A percentile compares a stretch with the other conserved stretches of the same genome.
Conservation (phyloP, 257 asterid species). For the Fraxinus excelsior region DNA sequence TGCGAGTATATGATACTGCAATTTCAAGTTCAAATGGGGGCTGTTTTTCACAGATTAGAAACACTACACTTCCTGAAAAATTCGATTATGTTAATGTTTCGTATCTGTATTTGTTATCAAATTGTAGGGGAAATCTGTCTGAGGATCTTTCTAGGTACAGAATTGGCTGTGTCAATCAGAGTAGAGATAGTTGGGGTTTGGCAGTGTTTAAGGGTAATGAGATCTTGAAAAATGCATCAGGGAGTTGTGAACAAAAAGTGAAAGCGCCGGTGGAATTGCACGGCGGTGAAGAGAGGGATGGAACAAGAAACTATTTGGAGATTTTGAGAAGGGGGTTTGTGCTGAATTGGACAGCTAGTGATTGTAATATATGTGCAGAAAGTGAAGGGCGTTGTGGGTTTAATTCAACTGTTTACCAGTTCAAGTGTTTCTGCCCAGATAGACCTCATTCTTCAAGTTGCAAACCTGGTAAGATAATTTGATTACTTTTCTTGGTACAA, state of each 20-base stretch:
- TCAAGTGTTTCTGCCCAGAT: conserved; percentile 58
- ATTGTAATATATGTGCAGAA: conserved; percentile 34
- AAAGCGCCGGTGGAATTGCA: conserved; percentile 47
- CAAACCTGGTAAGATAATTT: conserved; percentile 43
- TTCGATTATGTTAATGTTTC: conserved; percentile 2
- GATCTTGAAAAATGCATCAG: conserved; percentile 29
- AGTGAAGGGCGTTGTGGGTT: conserved; percentile 73
- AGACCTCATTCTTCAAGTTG: conserved; percentile 53
- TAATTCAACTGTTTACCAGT: conserved; percentile 6
- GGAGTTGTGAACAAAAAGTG: conserved; percentile 36
- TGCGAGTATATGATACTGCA: conserved; percentile 36
- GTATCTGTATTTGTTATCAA: conserved; percentile 40
- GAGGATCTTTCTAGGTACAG: conserved; percentile 20
- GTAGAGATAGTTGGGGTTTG: conserved; percentile 19
- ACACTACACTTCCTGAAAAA: conserved; percentile 16
- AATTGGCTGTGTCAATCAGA: conserved; percentile 16
- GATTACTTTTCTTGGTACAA: not conserved
- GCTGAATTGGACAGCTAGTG: conserved; percentile 50
- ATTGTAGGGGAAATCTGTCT: conserved; percentile 25
- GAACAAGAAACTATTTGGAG: conserved; percentile 20
- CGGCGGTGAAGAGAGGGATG: conserved; percentile 19
- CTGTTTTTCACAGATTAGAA: conserved; percentile 42
- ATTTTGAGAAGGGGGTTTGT: conserved; percentile 53
- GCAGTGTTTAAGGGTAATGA: conserved; percentile 38
- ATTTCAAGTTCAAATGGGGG: not conserved